phyloP scores from a whole-genome alignment of 1,284 basidiomycete genomes.

The Boletus sp. region DNA sequence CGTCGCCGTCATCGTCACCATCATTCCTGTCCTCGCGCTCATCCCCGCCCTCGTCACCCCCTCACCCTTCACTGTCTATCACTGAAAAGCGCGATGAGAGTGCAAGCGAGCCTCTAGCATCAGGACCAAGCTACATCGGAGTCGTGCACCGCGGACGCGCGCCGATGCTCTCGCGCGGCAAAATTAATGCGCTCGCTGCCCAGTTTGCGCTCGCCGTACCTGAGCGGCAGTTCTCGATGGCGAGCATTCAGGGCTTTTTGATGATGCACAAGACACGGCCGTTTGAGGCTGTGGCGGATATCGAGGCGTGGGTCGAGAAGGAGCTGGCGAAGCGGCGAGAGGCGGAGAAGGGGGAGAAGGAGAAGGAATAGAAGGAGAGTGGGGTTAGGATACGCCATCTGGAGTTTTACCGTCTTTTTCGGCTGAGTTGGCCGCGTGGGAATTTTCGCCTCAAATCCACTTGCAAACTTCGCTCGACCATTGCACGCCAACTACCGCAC shows the following conservation, averaged over 20 bases:
- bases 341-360: neutral
- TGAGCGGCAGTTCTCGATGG: conserved; percentile 67
- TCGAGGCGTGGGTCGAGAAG: conserved; percentile 45
- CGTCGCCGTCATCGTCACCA: neutral
- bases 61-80: neutral
- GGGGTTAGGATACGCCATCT: no score
- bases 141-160: conserved; percentile 31
- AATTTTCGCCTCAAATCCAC: no score
- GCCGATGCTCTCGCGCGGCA: conserved; percentile 34
- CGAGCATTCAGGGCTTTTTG: conserved; percentile 69
- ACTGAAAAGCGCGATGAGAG: conserved; percentile 22
- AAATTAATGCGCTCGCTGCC: conserved; percentile 45
- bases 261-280: conserved; percentile 68
- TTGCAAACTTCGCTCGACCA: no score
- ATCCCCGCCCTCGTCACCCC: neutral
- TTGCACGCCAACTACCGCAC: no score
- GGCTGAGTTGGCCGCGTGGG: no score
- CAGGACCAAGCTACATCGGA: conserved; percentile 28
- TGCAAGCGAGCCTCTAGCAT: conserved; percentile 17
- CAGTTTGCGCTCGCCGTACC: conserved; percentile 54
- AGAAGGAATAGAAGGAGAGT: no score
- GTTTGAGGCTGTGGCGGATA: conserved; percentile 46
- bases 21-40: neutral
- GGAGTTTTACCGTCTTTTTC: no score
- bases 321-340: conserved; percentile 27